phyloP scores from a whole-genome alignment of 1,284 basidiomycete species.

The Peniophora sp. region DNA sequence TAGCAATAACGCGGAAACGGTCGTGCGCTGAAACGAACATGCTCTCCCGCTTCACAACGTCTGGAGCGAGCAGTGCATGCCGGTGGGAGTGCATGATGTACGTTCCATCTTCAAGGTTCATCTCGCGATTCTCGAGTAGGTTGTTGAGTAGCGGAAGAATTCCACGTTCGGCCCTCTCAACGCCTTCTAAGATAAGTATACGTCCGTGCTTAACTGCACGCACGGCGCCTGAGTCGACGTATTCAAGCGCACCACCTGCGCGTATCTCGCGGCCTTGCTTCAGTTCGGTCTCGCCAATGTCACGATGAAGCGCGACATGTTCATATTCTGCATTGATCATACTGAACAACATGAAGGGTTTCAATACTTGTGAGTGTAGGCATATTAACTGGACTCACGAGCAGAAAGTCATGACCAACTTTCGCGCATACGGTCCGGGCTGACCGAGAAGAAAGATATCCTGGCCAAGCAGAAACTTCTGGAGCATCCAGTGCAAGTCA shows the following conservation, averaged over 20 bases:
- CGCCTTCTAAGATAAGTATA: slow-evolving; percentile 58
- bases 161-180: slow-evolving; percentile 63
- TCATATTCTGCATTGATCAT: slow-evolving; percentile 61
- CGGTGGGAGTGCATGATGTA: slow-evolving; percentile 64
- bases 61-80: slow-evolving; percentile 33
- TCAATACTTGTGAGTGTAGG: not conserved
- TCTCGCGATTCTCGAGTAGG: slow-evolving; percentile 59
- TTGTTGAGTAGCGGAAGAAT: slow-evolving; percentile 55
- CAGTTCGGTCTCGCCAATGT: slow-evolving; percentile 63
- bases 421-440: slow-evolving; percentile 56
- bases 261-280: slow-evolving; percentile 63
- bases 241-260: slow-evolving; percentile 49
- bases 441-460: slow-evolving; percentile 58
- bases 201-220: slow-evolving; percentile 59
- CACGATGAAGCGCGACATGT: slow-evolving; percentile 54
- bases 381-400: slow-evolving; percentile 28
- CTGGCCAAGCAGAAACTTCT: slow-evolving; percentile 62
- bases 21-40: slow-evolving; percentile 15
- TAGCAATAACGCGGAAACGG: slow-evolving; percentile 18
- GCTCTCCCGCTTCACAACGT: slow-evolving; percentile 12
- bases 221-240: slow-evolving; percentile 59
- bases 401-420: slow-evolving; percentile 55
- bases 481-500: slow-evolving; percentile 56
- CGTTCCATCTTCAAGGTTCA: slow-evolving; percentile 66
- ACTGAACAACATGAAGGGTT: slow-evolving; percentile 23